Base-by-base conservation (phyloP, 441 rosid genomes). In the Populus hybrid region DNA sequence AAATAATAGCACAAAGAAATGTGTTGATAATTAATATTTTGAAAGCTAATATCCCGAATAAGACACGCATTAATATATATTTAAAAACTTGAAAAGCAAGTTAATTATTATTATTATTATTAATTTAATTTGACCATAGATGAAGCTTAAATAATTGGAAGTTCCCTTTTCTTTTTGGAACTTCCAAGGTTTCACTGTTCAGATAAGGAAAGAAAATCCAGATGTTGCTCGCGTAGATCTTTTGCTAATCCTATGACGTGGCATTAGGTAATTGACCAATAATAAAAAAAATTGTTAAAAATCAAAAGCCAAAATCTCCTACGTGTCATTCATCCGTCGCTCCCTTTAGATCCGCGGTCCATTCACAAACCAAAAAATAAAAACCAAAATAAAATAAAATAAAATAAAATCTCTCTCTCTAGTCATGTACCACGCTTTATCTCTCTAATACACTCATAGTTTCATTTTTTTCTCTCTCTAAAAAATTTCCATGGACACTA, bases 321-420 rank as follows among this genome's bases (percentile, higher is more conserved):
- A 81, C 82, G 89, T 84, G 87, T 67, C 81, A 63, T 3, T 24
- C 64, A 26, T 16, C 66, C 72, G 72, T 63, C 75, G 75, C 75
- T 72, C 40, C 87, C 85, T 74, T 76, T 68, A 85, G 89, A 87
- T 87, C 86, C 87, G 89, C 84, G 75, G 82, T 61, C 76, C 38
- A 68, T 84, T 81, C 33, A 50, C 72, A 63, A 76, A 71, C 73
- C 76, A 79, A 83, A 73, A 78, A 70, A 68, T n/a, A n/a, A n/a
- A n/a, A n/a, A n/a, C n/a, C n/a, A n/a, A n/a, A n/a, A n/a, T n/a
- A n/a, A n/a, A n/a, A n/a, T n/a, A n/a, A n/a, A n/a, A n/a, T 33
- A 28, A 28, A 38, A 59, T n/a, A 28, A 71, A 70, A 67, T 67
- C 71, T 45, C 65, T 65, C 64, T 28, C 23, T 3, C 31, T 29